Base-by-base conservation (phyloP, 2,329 filamentous ascomycete species). In the Lomentospora prolificans region DNA sequence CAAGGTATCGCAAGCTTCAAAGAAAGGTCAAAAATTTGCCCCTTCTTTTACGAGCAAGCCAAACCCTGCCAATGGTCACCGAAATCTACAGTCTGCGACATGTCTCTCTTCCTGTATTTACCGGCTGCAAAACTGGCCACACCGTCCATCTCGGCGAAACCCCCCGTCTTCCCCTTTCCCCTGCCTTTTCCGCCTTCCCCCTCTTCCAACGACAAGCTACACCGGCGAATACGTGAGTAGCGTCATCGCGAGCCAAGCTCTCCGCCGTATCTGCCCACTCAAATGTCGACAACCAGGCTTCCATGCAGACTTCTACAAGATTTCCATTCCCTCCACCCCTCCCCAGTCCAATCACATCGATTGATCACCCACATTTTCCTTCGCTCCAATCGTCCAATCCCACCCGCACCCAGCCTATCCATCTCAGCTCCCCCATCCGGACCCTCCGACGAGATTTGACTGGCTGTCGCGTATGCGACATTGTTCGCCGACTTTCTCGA, bases 371-470 rank as follows among this genome's bases (percentile, higher is more conserved):
- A 46, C 41, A 9, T 19, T 17, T 22, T 46, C 41, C 41, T 17
- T 22, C 41, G 14, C 41, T 17, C 41, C 30, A 33, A 8, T 19
- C 19, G 19, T 17, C 41, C 41, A 46, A 46, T 46, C 41, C 41
- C 41, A 46, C 41, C 41, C 9, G n/a, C 19, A 46, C 19, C 4
- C 41, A n/a, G 19, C 14, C 41, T 17, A 46, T 46, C 41, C 41
- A 46, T 46, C 41, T 46, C 41, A 46, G 41, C 41, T 46, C 41
- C 41, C 12, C 41, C 41, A 46, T 46, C 22, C 41, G 41, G 41
- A 19, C 19, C 19, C 41, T 46, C 41, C 41, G 41, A 46, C 19
- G 17, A 17, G 14, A 3, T 17, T n/a, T 46, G 41, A 46, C 41
- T 44, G 39, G 39, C 39, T 44, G 12, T 12, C 12, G 8, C n/a